Evolutionary conservation across 176 grass and related monocot species (phyloP).

Genomic region (Eragrostis nindensis): DNA sequence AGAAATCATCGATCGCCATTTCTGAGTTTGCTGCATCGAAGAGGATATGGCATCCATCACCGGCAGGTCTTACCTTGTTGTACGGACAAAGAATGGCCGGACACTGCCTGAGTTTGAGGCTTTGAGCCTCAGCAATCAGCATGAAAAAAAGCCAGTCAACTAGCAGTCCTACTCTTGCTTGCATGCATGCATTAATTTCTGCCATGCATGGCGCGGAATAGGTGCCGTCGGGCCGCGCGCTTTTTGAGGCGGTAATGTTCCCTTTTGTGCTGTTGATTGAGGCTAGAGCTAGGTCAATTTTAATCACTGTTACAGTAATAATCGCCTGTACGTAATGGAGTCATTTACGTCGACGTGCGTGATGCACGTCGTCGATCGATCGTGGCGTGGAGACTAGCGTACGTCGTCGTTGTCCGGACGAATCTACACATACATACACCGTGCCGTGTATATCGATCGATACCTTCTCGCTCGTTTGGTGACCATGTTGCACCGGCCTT

Average conservation of each 20-base stretch:
- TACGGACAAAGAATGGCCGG: background rate
- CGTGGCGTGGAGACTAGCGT: background rate
- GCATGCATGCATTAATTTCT: no score
- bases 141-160: background rate
- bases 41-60: background rate
- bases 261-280: no score
- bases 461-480: no score
- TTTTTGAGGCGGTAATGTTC: background rate
- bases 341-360: no score
- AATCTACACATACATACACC: no score
- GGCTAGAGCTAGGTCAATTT: background rate
- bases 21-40: no score
- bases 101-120: background rate
- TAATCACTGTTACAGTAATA: no score
- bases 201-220: background rate
- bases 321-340: no score
- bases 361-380: no score
- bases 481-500: background rate
- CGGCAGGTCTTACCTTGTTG: background rate
- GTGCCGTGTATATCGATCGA: no score
- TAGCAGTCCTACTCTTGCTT: background rate
- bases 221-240: background rate
- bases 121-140: background rate
- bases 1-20: no score
- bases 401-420: background rate